phyloP scores from a whole-genome alignment of 495 filamentous ascomycete species.

The Thozetella sp. region DNA sequence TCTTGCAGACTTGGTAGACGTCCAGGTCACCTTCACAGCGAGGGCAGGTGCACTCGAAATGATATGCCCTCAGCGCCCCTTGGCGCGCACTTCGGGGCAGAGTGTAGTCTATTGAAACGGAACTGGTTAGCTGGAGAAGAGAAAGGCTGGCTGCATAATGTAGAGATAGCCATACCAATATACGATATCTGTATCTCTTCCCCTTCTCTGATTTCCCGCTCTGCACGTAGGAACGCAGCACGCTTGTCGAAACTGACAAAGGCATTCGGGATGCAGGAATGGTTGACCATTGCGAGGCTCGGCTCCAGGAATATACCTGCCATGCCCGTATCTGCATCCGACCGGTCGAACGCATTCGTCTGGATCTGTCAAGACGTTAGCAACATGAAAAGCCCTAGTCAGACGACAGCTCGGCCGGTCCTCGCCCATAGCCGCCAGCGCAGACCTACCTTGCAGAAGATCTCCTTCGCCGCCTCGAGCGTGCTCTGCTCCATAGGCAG shows the following conservation, averaged over 20 bases:
- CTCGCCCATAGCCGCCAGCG: no score
- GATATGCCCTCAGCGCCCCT: slow-evolving; percentile 34
- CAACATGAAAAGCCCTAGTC: neutral
- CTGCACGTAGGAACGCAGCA: slow-evolving; percentile 38
- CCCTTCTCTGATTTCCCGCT: slow-evolving; percentile 35
- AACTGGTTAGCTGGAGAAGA: neutral
- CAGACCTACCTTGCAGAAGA: slow-evolving; percentile 41
- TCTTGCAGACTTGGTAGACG: slow-evolving; percentile 40
- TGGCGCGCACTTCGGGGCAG: slow-evolving; percentile 28
- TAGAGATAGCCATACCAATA: slow-evolving; percentile 33
- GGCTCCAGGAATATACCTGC: slow-evolving; percentile 44
- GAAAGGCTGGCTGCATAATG: neutral
- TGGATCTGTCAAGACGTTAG: slow-evolving; percentile 32
- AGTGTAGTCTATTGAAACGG: slow-evolving; percentile 27
- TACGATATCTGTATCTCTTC: slow-evolving; percentile 55
- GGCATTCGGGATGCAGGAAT: slow-evolving; percentile 55
- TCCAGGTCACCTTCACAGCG: slow-evolving; percentile 42
- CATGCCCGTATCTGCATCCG: slow-evolving; percentile 36
- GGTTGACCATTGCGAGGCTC: slow-evolving; percentile 50
- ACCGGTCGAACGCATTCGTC: slow-evolving; percentile 47
- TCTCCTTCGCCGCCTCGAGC: slow-evolving; percentile 29
- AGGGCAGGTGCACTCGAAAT: slow-evolving; percentile 42
- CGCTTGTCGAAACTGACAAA: slow-evolving; percentile 45
- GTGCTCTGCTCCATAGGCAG: slow-evolving; percentile 21
- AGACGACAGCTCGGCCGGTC: no score